A percentile compares a stretch with the other conserved stretches of the same genome.
phyloP scores from a whole-genome alignment of 1,284 basidiomycete species.

The Marasmius sp. region DNA sequence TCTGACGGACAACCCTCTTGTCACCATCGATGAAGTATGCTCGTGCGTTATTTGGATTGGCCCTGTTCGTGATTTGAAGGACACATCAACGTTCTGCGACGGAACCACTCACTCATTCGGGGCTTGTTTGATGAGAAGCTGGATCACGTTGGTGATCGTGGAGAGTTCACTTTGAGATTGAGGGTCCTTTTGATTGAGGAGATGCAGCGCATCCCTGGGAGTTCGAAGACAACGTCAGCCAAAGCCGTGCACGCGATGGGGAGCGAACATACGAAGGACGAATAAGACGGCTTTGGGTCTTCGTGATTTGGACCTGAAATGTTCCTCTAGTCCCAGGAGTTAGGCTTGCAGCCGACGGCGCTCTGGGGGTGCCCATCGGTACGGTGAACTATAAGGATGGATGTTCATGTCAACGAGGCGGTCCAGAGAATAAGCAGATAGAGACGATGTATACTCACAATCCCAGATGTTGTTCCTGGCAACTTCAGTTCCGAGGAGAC shows the following conservation, averaged over 20 bases:
- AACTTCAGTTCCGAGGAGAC: neutral
- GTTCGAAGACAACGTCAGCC: neutral
- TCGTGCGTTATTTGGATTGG: slow-evolving; percentile 27
- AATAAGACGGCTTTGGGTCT: neutral
- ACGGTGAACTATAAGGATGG: neutral
- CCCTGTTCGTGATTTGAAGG: slow-evolving; percentile 8
- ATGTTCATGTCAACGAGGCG: neutral
- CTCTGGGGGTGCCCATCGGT: too few relatives aligned
- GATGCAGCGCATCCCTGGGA: neutral
- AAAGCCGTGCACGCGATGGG: neutral
- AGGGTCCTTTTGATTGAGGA: neutral
- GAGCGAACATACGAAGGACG: neutral
- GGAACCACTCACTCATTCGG: slow-evolving; percentile 25
- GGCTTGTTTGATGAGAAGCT: slow-evolving; percentile 32
- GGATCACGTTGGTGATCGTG: slow-evolving; percentile 29
- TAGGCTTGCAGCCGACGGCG: neutral
- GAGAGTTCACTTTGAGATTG: neutral
- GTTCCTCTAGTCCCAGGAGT: neutral
- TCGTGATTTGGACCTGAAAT: neutral
- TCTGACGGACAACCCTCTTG: slow-evolving; percentile 20
- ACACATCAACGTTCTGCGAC: slow-evolving; percentile 1
- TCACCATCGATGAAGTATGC: slow-evolving; percentile 30
- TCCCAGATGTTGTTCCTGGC: neutral
- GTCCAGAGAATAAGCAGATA: neutral
- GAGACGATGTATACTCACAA: neutral